Percentiles rank a stretch among this genome's conserved stretches.
These are phyloP conservation scores for Aristolochia fimbriata DNA, from an alignment of 164 flowering plant species.

Conservation along the genomic window DNA sequence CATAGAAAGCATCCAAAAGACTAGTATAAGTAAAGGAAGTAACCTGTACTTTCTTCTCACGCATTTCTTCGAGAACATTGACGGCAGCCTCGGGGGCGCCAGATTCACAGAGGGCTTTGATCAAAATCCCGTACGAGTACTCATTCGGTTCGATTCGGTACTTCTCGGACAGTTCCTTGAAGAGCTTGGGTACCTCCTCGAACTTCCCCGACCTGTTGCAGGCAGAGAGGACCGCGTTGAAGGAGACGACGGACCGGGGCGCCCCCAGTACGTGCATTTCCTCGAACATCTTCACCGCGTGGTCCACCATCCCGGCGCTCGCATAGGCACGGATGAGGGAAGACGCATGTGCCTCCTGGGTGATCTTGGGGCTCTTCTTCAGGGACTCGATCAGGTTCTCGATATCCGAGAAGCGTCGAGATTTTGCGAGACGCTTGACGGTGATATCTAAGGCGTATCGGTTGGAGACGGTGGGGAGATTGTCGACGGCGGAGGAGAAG, in stretches of 20 bases:
- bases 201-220: slow-evolving; percentile 31
- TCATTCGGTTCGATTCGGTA: slow-evolving; percentile 45
- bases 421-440: slow-evolving; percentile 55
- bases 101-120: slow-evolving; percentile 50
- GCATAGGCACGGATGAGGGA: slow-evolving; percentile 67
- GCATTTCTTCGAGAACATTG: slow-evolving; percentile 42
- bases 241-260: slow-evolving; percentile 48
- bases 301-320: slow-evolving; percentile 66
- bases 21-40: slow-evolving; percentile 46
- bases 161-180: slow-evolving; percentile 38
- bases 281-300: slow-evolving; percentile 45
- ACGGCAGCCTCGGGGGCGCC: slow-evolving; percentile 38
- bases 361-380: slow-evolving; percentile 48
- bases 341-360: slow-evolving; percentile 45
- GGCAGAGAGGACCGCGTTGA: slow-evolving; percentile 62
- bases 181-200: slow-evolving; percentile 39
- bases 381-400: slow-evolving; percentile 59
- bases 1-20: slow-evolving; percentile 42
- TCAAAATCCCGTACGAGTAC: slow-evolving; percentile 49
- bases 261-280: slow-evolving; percentile 66
- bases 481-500: slow-evolving; percentile 7
- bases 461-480: slow-evolving; percentile 24
- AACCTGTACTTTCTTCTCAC: slow-evolving; percentile 40
- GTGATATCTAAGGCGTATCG: slow-evolving; percentile 56
- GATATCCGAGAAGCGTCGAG: slow-evolving; percentile 56